Conservation (phyloP, 208 protist genomes). For the Crithidia brevicula region DNA sequence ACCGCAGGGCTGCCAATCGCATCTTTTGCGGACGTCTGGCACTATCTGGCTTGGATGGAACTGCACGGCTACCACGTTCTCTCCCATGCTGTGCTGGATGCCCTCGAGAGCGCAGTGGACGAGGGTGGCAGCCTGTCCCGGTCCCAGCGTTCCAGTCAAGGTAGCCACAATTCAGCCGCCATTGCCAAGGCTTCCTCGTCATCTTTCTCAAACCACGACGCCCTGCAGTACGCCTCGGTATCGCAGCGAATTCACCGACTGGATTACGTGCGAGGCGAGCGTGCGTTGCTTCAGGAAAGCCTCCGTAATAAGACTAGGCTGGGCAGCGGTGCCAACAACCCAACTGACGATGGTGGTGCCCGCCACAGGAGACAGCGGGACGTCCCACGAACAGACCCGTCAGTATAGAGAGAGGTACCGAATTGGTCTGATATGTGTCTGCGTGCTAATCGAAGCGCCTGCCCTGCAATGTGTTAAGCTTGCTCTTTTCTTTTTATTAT, state of each 20-base stretch:
- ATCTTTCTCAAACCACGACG: neutral
- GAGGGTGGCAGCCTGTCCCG: conserved; percentile 9
- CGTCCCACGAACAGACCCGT: conserved; percentile 2
- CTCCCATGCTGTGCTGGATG: conserved; percentile 47
- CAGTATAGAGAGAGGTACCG: conserved; percentile 3
- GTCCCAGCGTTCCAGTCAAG: neutral
- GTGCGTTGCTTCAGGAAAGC: conserved; percentile 12
- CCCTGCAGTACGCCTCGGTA: conserved; percentile 16
- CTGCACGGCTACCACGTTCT: conserved; percentile 49
- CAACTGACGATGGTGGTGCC: neutral
- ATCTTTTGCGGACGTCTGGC: conserved; percentile 48
- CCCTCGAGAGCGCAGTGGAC: conserved; percentile 39
- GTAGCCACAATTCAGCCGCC: neutral
- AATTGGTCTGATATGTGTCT: too few relatives aligned
- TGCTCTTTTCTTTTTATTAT: too few relatives aligned
- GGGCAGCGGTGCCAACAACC: neutral
- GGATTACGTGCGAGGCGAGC: conserved; percentile 46
- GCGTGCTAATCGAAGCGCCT: too few relatives aligned
- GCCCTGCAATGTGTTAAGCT: too few relatives aligned
- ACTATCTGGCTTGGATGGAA: conserved; percentile 77
- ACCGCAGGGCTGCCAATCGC: conserved; percentile 5
- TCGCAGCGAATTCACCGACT: conserved; percentile 43
- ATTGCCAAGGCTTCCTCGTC: neutral
- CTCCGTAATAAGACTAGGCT: neutral
- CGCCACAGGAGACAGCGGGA: neutral